Evolutionary conservation across 768 basidiomycete genomes (phyloP).

Genomic region (Suillus americanus): DNA sequence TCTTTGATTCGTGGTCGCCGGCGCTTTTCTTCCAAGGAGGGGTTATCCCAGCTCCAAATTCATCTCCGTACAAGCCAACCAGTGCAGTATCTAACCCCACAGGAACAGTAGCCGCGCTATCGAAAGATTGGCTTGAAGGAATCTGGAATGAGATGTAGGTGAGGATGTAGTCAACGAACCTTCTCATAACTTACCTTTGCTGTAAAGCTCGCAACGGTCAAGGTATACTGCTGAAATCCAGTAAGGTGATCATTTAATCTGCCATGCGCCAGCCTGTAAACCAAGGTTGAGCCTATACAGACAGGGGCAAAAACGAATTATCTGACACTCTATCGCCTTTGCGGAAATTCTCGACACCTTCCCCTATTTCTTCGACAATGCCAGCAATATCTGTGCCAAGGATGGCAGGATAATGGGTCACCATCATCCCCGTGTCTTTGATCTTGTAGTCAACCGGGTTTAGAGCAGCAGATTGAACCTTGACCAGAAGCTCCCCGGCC

Average conservation of each 20-base stretch:
- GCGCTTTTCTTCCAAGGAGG: conserved; percentile 35
- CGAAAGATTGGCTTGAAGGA: conserved; percentile 42
- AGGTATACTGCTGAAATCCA: conserved; percentile 42
- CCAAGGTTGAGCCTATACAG: conserved; percentile 18
- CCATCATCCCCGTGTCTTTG: conserved; percentile 15
- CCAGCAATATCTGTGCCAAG: conserved; percentile 22
- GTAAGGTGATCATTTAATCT: conserved; percentile 26
- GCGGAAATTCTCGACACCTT: conserved; percentile 33
- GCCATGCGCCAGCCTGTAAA: conserved; percentile 33
- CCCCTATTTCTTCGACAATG: conserved; percentile 39
- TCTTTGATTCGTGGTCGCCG: conserved; percentile 38
- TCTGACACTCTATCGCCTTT: conserved; percentile 42
- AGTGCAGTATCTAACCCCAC: conserved; percentile 45
- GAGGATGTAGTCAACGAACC: neutral
- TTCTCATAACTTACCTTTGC: conserved; percentile 34
- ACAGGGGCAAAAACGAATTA: neutral
- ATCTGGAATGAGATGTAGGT: conserved; percentile 32
- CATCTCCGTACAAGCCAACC: conserved; percentile 43
- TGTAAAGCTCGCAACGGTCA: conserved; percentile 31
- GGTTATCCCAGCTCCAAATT: conserved; percentile 39
- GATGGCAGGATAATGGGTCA: conserved; percentile 36
- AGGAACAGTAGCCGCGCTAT: conserved; percentile 47
- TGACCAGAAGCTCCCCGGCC: too few species aligned
- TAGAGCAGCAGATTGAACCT: too few species aligned
- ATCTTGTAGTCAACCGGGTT: too few species aligned